phyloP scores from a whole-genome alignment of 148 eudicot species.

The Dysphania ambrosioides region DNA sequence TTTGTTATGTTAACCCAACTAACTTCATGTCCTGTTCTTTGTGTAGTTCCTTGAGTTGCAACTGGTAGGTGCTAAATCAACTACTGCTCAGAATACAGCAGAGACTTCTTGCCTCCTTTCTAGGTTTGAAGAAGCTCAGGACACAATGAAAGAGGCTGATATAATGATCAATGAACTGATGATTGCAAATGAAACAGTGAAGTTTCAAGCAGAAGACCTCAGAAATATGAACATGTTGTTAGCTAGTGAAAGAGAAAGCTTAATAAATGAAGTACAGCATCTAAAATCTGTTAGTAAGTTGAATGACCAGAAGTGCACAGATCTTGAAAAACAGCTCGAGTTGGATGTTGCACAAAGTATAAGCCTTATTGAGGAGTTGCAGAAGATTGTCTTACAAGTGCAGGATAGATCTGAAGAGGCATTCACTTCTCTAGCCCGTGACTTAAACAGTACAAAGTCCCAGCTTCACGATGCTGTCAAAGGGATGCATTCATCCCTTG shows the following conservation, averaged over 20 bases:
- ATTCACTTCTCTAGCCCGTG: conserved; percentile 36
- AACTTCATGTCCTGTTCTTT: background rate
- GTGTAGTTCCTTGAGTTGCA: conserved; percentile 61
- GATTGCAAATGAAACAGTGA: conserved; percentile 64
- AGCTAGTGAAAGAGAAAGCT: conserved; percentile 39
- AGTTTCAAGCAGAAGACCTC: conserved; percentile 53
- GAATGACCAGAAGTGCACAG: conserved; percentile 37
- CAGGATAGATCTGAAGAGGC: conserved; percentile 43
- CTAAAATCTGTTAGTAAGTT: conserved; percentile 42
- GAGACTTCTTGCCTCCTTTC: conserved; percentile 68
- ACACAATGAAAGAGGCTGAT: conserved; percentile 76
- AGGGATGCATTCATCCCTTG: conserved; percentile 50
- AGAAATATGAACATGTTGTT: conserved; percentile 37
- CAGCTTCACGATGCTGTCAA: conserved; percentile 41
- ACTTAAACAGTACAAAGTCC: conserved; percentile 48
- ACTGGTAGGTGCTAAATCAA: conserved; percentile 56
- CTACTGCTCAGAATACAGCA: conserved; percentile 53
- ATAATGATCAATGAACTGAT: conserved; percentile 66
- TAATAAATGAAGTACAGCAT: conserved; percentile 41
- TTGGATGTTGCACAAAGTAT: conserved; percentile 34
- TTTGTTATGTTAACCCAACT: too few relatives aligned
- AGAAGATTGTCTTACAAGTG: conserved; percentile 33
- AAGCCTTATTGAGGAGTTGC: conserved; percentile 48
- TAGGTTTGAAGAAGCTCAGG: conserved; percentile 73
- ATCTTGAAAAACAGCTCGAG: conserved; percentile 44